Evolutionary conservation across 2,329 filamentous ascomycete species (phyloP), one percentile per base, ranked within the genome.

Genomic region (Thelonectria rubi): DNA sequence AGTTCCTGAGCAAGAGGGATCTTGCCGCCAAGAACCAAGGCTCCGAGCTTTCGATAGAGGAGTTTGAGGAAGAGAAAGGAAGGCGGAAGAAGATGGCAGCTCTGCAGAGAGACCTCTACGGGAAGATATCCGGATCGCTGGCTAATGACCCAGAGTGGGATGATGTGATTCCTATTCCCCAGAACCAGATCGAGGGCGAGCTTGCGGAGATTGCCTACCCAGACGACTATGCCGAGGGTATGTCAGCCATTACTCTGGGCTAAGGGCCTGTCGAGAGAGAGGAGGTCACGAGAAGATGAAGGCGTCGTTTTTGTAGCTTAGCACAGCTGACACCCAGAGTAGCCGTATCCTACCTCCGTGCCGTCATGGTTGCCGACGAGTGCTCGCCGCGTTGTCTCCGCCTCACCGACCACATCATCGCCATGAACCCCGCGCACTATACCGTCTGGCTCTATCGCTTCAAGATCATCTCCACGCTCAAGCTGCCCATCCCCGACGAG

Each of bases 381-480:
- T 86, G 90, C 81, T 93, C 91, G 21, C 85, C 89, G 20, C 86
- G 95, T 49, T 91, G 88, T 37, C 84, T 99, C 45, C 85, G 83
- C 32, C 86, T 99, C 64, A 99, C 95, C 5, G 90, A 93, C 74
- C 88, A 94, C 77, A 89, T 99, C 74, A 98, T 99, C 74, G 82
- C 84, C 62, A 88, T 97, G 85, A 99, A 99, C 77, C 92, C 95
- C 15, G 94, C 95, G 1, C 95, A 99, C 81, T 99, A 99, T 80
- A 99, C 95, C 15, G 94, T 98, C 64, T 99, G 95, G 95, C 87
- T 98, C 20, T 99, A 97, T 82, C 91, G 95, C 64, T 93, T 94
- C 69, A 88, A 90, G 72, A 91, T 90, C 55, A 79, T 98, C 50
- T 85, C 90, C 65, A 83, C 86, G 3, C 82, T 97, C 24, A 77